These are phyloP conservation scores for Cucurbita ficifolia DNA, from an alignment of 306 rosid genomes.

Conservation along the genomic window DNA sequence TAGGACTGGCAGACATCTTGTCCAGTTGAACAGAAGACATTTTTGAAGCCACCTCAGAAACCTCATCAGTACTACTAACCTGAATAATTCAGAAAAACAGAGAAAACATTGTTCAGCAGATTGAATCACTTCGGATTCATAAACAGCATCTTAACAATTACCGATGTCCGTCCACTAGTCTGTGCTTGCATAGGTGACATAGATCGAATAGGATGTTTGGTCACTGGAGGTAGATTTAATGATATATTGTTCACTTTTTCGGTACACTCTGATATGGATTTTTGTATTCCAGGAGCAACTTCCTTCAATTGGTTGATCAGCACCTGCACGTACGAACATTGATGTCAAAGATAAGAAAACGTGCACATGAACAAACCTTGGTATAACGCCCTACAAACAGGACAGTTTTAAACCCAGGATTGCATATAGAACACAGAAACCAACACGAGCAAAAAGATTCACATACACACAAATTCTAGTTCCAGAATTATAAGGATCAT, in stretches of 20 bases:
- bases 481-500: neutral
- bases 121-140: neutral
- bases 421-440: neutral
- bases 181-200: slow-evolving; percentile 65
- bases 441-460: neutral
- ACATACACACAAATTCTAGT: neutral
- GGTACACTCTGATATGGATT: slow-evolving; percentile 89
- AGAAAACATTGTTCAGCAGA: slow-evolving; percentile 1
- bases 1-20: slow-evolving; percentile 70
- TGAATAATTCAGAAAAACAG: slow-evolving; percentile 19
- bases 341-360: slow-evolving; percentile 6
- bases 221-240: slow-evolving; percentile 52
- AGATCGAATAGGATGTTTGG: slow-evolving; percentile 48
- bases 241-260: slow-evolving; percentile 70
- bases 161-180: slow-evolving; percentile 63
- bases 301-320: slow-evolving; percentile 95
- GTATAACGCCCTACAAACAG: neutral
- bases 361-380: neutral
- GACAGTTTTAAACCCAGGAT: neutral
- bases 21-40: slow-evolving; percentile 64
- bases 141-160: slow-evolving; percentile 15
- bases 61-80: slow-evolving; percentile 62
- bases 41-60: slow-evolving; percentile 60
- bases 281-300: slow-evolving; percentile 89
- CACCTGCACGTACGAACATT: slow-evolving; percentile 36